Evolutionary conservation across 2,329 filamentous ascomycete species (phyloP).

Genomic region (Sclerotinia minor): DNA sequence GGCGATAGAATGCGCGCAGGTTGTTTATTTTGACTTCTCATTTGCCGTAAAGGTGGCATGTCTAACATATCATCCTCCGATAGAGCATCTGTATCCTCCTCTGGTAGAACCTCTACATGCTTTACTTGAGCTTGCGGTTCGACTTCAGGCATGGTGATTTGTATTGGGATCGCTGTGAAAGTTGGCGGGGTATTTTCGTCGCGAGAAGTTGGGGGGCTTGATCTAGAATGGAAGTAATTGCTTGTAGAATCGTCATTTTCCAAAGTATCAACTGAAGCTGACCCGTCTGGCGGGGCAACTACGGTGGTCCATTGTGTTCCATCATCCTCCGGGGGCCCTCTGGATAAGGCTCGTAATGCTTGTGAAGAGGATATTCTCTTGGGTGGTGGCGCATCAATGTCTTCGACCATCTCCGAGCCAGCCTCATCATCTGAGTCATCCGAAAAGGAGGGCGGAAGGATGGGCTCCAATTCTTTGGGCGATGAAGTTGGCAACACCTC

Average conservation of each 20-base stretch:
- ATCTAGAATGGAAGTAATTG: constrained; percentile 14
- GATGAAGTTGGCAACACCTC: constrained; percentile 62
- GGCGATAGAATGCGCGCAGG: constrained; percentile 24
- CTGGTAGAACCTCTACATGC: constrained; percentile 6
- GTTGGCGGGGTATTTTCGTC: constrained; percentile 15
- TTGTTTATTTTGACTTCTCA: constrained; percentile 27
- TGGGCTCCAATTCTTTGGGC: constrained; percentile 41
- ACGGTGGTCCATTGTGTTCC: constrained; percentile 42
- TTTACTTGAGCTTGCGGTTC: neutral
- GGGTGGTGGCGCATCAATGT: constrained; percentile 47
- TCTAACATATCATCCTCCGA: constrained; percentile 36
- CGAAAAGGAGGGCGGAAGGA: constrained; percentile 20
- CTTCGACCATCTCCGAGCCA: constrained; percentile 39
- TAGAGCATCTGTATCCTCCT: constrained; percentile 22
- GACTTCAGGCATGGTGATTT: neutral
- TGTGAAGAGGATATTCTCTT: constrained; percentile 59
- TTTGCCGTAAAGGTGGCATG: constrained; percentile 32
- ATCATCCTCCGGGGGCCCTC: constrained; percentile 52
- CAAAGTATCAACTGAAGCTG: constrained; percentile 35
- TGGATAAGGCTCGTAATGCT: constrained; percentile 53
- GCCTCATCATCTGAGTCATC: constrained; percentile 42
- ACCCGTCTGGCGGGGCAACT: constrained; percentile 40
- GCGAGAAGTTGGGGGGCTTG: neutral
- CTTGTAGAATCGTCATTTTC: constrained; percentile 14
- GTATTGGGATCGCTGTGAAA: neutral